Conservation (phyloP, 2,329 filamentous ascomycete species). For the Colletotrichum simmondsii region DNA sequence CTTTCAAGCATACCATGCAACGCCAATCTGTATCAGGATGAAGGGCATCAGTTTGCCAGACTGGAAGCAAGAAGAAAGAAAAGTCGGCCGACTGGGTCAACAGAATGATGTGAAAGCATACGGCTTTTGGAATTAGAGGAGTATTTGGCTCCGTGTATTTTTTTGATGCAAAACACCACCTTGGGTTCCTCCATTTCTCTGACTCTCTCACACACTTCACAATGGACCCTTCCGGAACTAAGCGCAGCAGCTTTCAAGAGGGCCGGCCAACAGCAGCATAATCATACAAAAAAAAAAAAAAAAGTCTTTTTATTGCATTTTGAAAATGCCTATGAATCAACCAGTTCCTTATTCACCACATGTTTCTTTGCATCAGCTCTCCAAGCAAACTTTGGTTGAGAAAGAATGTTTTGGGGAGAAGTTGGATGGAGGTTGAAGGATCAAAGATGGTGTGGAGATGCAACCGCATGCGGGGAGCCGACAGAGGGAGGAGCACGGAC, state of each 20-base stretch:
- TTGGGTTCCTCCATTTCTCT: not conserved
- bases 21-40: no score
- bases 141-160: not conserved
- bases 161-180: not conserved
- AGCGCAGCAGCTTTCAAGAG: not conserved
- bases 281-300: not conserved
- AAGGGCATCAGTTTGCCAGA: no score
- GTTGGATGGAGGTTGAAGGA: not conserved
- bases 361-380: not conserved
- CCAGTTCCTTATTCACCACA: no score
- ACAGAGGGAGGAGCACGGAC: not conserved
- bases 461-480: not conserved
- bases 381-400: not conserved
- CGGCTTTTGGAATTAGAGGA: no score
- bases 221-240: not conserved
- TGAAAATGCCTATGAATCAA: not conserved
- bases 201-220: not conserved
- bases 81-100: no score
- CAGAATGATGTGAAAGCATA: no score
- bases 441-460: not conserved
- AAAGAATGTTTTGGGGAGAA: not conserved
- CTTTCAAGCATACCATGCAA: no score
- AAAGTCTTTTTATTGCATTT: not conserved
- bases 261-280: not conserved
- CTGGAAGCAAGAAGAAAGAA: no score